Evolutionary conservation across 2,329 filamentous ascomycete genomes (phyloP).

Genomic region (Aschersonia sp.): DNA sequence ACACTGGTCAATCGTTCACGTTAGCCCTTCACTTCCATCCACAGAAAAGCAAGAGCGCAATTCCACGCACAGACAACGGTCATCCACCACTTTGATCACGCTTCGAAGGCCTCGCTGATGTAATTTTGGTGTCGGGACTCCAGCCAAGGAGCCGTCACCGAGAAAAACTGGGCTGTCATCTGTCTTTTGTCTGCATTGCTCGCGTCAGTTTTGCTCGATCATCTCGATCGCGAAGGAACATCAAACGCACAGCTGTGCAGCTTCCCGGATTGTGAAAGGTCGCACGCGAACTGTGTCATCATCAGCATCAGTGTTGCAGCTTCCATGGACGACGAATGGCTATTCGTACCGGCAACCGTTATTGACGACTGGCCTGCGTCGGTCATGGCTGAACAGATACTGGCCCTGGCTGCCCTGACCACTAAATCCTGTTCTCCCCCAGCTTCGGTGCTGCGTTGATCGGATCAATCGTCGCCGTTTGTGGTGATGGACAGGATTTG

Average conservation of each 20-base stretch:
- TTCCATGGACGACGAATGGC: neutral
- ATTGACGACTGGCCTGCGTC: conserved; percentile 34
- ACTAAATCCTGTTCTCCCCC: too few species aligned
- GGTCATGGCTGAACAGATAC: conserved; percentile 7
- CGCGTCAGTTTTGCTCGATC: conserved; percentile 1
- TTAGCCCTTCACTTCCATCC: too few species aligned
- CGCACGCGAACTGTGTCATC: conserved; percentile 46
- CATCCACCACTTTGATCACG: conserved; percentile 92
- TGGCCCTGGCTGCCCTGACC: too few species aligned
- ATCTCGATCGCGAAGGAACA: too few species aligned
- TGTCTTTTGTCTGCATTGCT: conserved; percentile 34
- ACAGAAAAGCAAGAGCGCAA: neutral
- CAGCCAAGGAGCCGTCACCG: conserved; percentile 93
- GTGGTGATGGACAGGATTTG: too few species aligned
- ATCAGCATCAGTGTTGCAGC: conserved; percentile 11
- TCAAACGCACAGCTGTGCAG: conserved; percentile 60
- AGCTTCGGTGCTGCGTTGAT: too few species aligned
- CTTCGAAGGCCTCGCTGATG: conserved; percentile 74
- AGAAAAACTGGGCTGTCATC: conserved; percentile 86
- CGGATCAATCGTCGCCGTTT: too few species aligned
- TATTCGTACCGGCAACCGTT: conserved; percentile 36
- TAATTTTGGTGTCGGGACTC: conserved; percentile 68
- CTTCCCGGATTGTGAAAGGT: conserved; percentile 76
- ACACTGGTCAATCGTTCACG: conserved; percentile 40
- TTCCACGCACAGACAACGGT: conserved; percentile 72